These are phyloP conservation scores for Aspergillus texensis DNA, from an alignment of 2,329 filamentous ascomycete genomes.

Conservation along the genomic window DNA sequence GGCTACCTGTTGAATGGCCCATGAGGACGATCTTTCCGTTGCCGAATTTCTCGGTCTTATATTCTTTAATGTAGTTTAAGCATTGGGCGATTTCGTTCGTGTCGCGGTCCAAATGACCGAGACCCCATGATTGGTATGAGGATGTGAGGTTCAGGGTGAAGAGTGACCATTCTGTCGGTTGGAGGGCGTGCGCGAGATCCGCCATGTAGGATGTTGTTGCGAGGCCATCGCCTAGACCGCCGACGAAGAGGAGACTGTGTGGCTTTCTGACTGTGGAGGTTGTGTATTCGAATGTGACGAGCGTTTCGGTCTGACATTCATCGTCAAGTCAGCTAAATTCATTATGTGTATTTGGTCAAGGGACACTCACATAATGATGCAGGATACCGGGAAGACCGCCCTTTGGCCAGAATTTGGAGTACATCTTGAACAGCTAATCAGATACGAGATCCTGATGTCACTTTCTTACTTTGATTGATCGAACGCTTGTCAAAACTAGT, in stretches of 20 bases:
- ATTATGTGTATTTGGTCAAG: background rate
- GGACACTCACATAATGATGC: slow-evolving; percentile 38
- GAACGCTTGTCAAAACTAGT: background rate
- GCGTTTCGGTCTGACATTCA: slow-evolving; percentile 31
- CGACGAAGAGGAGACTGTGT: slow-evolving; percentile 60
- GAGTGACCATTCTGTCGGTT: slow-evolving; percentile 55
- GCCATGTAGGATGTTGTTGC: slow-evolving; percentile 58
- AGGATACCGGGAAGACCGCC: slow-evolving; percentile 39
- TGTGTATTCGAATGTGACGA: slow-evolving; percentile 47
- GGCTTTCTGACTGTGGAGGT: slow-evolving; percentile 33
- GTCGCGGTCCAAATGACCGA: slow-evolving; percentile 55
- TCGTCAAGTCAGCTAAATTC: background rate
- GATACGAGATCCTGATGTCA: background rate
- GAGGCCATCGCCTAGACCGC: slow-evolving; percentile 61
- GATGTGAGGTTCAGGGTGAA: slow-evolving; percentile 56
- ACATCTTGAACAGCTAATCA: slow-evolving; percentile 24
- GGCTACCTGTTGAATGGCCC: slow-evolving; percentile 70
- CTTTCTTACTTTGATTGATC: background rate
- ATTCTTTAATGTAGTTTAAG: slow-evolving; percentile 53
- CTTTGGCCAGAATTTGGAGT: slow-evolving; percentile 41
- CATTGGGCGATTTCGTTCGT: slow-evolving; percentile 56
- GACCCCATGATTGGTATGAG: slow-evolving; percentile 58
- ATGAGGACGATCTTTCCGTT: slow-evolving; percentile 62
- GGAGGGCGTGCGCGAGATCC: slow-evolving; percentile 51
- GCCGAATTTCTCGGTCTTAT: slow-evolving; percentile 33